Conservation (phyloP, 768 basidiomycete species). For the Lactifluus pinguis region DNA sequence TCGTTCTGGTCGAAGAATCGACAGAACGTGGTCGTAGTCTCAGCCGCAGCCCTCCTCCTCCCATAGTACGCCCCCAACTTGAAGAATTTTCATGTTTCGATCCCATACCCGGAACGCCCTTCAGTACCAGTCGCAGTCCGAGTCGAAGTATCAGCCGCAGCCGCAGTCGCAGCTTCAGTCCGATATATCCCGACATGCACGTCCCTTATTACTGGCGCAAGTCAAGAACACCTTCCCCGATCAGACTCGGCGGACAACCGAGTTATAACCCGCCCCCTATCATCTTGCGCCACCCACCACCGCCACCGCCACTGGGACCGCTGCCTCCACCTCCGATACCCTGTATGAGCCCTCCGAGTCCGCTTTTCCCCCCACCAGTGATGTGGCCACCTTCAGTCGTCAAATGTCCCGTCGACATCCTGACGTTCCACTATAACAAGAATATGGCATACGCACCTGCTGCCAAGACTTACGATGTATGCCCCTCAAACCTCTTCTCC, state of each 20-base stretch:
- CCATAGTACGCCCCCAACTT: too few species aligned
- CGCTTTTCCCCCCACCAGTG: neutral
- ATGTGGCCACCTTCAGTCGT: neutral
- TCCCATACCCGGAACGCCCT: neutral
- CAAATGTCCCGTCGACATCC: conserved; percentile 6
- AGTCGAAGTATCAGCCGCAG: neutral
- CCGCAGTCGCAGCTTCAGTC: neutral
- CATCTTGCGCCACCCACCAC: neutral
- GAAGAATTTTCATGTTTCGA: neutral
- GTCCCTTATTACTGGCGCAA: neutral
- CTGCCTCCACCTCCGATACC: neutral
- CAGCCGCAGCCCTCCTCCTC: neutral
- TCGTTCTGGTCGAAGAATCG: neutral
- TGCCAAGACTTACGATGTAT: conserved; percentile 10
- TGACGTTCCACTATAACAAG: conserved; percentile 11
- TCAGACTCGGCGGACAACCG: neutral
- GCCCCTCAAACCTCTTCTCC: neutral
- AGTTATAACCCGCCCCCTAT: too few species aligned
- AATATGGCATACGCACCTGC: conserved; percentile 18
- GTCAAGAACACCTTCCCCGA: neutral
- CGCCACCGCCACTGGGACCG: neutral
- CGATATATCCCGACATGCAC: neutral
- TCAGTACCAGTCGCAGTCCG: neutral
- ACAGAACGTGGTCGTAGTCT: neutral
- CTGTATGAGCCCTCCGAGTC: neutral